A percentile compares a stretch with the other conserved stretches of the same genome.
phyloP scores from a whole-genome alignment of 257 asterid genomes.

The Buddleja alternifolia region DNA sequence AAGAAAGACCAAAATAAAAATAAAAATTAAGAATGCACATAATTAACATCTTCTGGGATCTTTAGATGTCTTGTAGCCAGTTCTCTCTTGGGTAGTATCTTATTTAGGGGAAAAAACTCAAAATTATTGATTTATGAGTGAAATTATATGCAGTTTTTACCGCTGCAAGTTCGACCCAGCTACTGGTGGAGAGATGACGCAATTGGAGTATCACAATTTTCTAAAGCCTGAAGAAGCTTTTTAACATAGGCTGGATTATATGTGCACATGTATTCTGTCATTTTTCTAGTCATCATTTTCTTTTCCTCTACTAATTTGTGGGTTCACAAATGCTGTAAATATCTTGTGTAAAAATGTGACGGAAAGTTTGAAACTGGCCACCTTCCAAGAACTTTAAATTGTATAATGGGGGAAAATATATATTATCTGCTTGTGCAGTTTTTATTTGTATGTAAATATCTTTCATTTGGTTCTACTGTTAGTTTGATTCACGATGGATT shows the following conservation, averaged over 20 bases:
- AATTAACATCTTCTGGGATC: neutral
- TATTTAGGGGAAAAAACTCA: too few species aligned
- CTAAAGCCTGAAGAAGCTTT: constrained; percentile 71
- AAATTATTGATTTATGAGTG: constrained; percentile 5
- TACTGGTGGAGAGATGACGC: constrained; percentile 88
- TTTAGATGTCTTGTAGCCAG: neutral
- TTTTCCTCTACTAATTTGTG: constrained; percentile 28
- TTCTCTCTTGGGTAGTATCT: neutral
- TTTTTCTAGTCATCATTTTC: neutral
- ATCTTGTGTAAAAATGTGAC: constrained; percentile 32
- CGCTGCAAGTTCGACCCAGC: constrained; percentile 74
- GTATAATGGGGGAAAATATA: constrained; percentile 10
- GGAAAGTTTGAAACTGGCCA: constrained; percentile 9
- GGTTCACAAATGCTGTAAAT: constrained; percentile 35
- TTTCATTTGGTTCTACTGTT: neutral
- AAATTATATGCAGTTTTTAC: constrained; percentile 61
- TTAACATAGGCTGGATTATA: constrained; percentile 26
- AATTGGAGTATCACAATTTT: constrained; percentile 79
- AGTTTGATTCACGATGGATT: too few species aligned
- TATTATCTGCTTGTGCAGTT: constrained; percentile 16
- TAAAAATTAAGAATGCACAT: neutral
- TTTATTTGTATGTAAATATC: neutral
- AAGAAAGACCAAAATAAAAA: too few species aligned
- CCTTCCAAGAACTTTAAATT: neutral
- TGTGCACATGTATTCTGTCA: neutral